These are phyloP conservation scores for Coemansia sp. DNA, from an alignment of 192 early-diverging fungal species.

Conservation along the genomic window DNA sequence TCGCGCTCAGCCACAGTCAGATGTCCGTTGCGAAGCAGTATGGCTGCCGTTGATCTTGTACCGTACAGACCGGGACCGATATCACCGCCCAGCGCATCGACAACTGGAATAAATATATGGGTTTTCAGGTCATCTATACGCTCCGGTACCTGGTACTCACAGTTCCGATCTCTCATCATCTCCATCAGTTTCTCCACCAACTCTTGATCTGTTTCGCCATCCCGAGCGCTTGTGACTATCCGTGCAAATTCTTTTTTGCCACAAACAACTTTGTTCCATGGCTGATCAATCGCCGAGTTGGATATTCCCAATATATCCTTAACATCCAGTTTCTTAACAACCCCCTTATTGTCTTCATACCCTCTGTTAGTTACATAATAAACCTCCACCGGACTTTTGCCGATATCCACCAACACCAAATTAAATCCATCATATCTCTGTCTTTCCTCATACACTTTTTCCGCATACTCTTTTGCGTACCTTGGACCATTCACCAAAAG, in stretches of 20 bases:
- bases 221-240: background rate
- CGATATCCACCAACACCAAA: conserved; percentile 41
- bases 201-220: background rate
- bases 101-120: conserved; percentile 36
- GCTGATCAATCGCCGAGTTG: conserved; percentile 30
- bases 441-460: conserved; percentile 21
- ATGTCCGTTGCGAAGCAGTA: conserved; percentile 19
- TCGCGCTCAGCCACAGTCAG: conserved; percentile 29
- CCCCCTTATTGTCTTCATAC: background rate
- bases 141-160: background rate
- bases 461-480: conserved; percentile 23
- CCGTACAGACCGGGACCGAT: conserved; percentile 17
- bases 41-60: conserved; percentile 36
- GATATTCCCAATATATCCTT: conserved; percentile 25
- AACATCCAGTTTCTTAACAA: background rate
- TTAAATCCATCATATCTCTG: conserved; percentile 48
- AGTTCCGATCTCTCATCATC: conserved; percentile 15
- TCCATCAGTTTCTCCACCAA: conserved; percentile 10
- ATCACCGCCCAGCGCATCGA: conserved; percentile 1
- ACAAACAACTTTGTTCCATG: conserved; percentile 40
- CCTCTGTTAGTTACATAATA: conserved; percentile 42
- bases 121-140: conserved; percentile 24
- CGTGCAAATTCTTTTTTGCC: conserved; percentile 12
- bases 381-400: background rate
- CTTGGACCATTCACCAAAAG: background rate